Conservation (phyloP, 805 yeast species). For the Hanseniaspora lindneri region DNA sequence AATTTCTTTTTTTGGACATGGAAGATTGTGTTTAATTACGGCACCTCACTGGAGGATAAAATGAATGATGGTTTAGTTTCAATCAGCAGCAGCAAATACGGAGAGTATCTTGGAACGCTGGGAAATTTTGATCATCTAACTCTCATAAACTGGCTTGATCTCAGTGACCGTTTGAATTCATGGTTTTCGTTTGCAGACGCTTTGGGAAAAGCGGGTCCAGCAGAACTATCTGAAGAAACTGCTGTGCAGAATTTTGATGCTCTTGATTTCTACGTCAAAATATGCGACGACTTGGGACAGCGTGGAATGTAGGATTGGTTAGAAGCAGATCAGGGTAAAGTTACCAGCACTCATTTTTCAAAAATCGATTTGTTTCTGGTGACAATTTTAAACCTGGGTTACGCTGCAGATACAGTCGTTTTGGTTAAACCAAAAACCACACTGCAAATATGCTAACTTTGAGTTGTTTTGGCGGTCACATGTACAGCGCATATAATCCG, state of each 20-base stretch:
- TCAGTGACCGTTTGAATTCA: slow-evolving; percentile 27
- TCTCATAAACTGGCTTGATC: slow-evolving; percentile 65
- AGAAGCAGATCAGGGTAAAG: too few species aligned
- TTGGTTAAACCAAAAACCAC: too few species aligned
- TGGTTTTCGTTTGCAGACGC: slow-evolving; percentile 14
- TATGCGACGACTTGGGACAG: slow-evolving; percentile 50
- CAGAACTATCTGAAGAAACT: slow-evolving; percentile 25
- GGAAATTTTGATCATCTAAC: slow-evolving; percentile 75
- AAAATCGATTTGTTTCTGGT: too few species aligned
- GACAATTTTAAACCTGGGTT: too few species aligned
- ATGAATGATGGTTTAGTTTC: slow-evolving; percentile 83
- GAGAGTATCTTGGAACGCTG: slow-evolving; percentile 66
- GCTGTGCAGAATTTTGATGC: slow-evolving; percentile 43
- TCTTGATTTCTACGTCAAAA: slow-evolving; percentile 53
- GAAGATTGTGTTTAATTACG: slow-evolving; percentile 43
- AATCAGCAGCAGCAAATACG: slow-evolving; percentile 71
- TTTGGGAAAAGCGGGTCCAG: slow-evolving; percentile 22
- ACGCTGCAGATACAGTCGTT: too few species aligned
- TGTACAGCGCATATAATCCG: too few species aligned
- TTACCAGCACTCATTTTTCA: too few species aligned
- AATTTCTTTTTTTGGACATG: slow-evolving; percentile 55
- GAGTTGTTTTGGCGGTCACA: too few species aligned
- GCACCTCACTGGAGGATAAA: slow-evolving; percentile 30
- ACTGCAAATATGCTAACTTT: too few species aligned
- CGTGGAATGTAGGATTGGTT: slow-evolving; percentile 37